Conservation (phyloP, 164 flowering plant species). For the Stephania cephalantha region DNA sequence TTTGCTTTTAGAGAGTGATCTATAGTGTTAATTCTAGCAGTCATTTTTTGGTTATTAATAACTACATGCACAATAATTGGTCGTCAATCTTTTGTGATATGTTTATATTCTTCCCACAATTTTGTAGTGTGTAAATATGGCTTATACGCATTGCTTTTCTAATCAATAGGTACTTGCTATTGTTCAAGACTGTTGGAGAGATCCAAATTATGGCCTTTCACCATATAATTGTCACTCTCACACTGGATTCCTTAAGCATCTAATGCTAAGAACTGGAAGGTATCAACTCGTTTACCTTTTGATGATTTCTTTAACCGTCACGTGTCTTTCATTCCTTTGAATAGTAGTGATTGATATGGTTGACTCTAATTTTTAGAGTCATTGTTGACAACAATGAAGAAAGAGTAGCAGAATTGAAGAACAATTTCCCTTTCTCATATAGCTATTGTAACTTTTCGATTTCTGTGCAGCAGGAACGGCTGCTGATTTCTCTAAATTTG, state of each 20-base stretch:
- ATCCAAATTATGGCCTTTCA: constrained; percentile 57
- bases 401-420: too few species aligned
- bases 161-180: constrained; percentile 63
- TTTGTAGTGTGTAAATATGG: background rate
- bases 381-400: too few species aligned
- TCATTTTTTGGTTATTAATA: too few species aligned
- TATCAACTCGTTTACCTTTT: constrained; percentile 15
- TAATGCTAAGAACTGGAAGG: constrained; percentile 92
- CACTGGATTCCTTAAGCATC: constrained; percentile 85
- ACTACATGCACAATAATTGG: background rate
- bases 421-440: too few species aligned
- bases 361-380: too few species aligned
- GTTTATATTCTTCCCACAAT: background rate
- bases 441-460: too few species aligned
- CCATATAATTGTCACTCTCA: constrained; percentile 78
- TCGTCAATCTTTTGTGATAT: background rate
- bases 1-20: background rate
- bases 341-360: too few species aligned
- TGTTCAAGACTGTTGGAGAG: constrained; percentile 81
- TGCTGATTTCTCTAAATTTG: background rate
- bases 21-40: background rate
- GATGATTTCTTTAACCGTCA: too few species aligned
- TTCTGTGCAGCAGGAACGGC: background rate
- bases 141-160: constrained; percentile 18
- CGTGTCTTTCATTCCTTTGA: too few species aligned